Base-by-base conservation (phyloP, 257 asterid genomes). In the Coffea eugenioides region DNA sequence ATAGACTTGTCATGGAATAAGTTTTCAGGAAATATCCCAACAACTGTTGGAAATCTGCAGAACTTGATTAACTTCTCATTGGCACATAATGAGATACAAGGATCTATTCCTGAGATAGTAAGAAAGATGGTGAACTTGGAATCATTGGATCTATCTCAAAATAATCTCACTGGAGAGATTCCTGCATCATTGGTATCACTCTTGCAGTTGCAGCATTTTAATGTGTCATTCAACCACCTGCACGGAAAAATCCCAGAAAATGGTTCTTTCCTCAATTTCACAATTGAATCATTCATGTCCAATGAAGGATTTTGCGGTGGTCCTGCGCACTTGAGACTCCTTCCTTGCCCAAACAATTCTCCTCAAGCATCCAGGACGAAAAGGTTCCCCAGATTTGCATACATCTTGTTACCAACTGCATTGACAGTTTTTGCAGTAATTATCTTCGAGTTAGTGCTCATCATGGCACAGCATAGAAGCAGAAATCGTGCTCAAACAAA, bases 281-380 rank as follows among this genome's bases (percentile, higher is more conserved):
- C 68, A 0, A 18, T 2, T 20, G 57, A 41, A 20, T 61, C 45
- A 23, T 75, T 75, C 34, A 36, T 52, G 27, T 54, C 75, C 7
- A 78, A 68, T 78, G 59, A 36, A 31, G 76, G 69, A 21, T 54
- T 78, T 2, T 78, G 76, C 25, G 81, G 68, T 6, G 81, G 76
- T 23, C 12, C 81, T 34, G 74, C 69, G 2, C 52, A 68, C 2
- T 39, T 78, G 21, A 12, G 52, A 11, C 36, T 77, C 21, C 57
- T 57, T 20, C 57, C 69, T 6, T 68, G 75, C 36, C 0, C 13
- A 2, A 14, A 6, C 23, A 2, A 77, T 27, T 68, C 81, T 7
- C 67, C 23, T 31, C 5, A 34, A 48, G 6, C 11, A 36, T 67
- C 69, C 3, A 49, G 15, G 18, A 21, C 0, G 6, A 77, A 31